Conservation (phyloP, 2,329 filamentous ascomycete species). For the Colletotrichum lini region DNA sequence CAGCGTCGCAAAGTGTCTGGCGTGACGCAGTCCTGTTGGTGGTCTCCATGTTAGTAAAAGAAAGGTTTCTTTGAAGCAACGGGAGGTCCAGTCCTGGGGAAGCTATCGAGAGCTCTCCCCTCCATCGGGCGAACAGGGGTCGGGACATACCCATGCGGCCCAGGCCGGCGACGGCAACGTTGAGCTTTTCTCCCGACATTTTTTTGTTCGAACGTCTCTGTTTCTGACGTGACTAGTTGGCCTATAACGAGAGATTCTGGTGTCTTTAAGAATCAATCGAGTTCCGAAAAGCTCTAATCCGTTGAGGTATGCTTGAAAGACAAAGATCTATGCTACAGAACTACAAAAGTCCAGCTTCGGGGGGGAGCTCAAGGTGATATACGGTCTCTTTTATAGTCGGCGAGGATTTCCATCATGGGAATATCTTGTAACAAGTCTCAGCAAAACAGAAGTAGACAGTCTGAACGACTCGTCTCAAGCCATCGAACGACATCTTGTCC, state of each 20-base stretch:
- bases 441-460: background rate
- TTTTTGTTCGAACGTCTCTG: background rate
- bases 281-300: background rate
- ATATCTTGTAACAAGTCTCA: background rate
- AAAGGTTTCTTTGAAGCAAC: no score
- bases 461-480: constrained; percentile 9
- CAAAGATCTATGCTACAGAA: background rate
- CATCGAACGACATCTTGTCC: constrained; percentile 20
- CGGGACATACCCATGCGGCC: constrained; percentile 62
- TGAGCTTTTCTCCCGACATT: constrained; percentile 49
- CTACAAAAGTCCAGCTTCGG: background rate
- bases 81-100: background rate
- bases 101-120: constrained; percentile 5
- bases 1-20: constrained; percentile 35
- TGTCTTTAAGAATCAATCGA: background rate
- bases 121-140: background rate
- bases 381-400: constrained; percentile 30
- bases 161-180: constrained; percentile 63
- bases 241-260: background rate
- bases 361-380: background rate
- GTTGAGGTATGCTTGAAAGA: background rate
- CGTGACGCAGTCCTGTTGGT: constrained; percentile 21
- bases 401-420: constrained; percentile 9
- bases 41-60: background rate
- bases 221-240: background rate